Conservation (phyloP, 129 eudicot genomes). For the Cynara cardunculus region DNA sequence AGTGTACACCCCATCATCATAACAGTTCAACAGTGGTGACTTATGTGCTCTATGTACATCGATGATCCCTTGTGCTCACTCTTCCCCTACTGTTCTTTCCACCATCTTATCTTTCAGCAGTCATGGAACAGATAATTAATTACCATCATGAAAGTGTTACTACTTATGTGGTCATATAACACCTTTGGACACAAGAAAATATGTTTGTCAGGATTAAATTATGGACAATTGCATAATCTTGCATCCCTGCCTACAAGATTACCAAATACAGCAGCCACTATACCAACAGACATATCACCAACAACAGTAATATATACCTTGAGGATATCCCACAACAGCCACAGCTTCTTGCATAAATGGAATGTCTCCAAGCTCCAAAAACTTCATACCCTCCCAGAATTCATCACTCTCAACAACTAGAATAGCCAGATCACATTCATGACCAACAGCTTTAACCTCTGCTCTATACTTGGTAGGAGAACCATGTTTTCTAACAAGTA, state of each 20-base stretch:
- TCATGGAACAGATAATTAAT: neutral
- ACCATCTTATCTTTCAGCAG: neutral
- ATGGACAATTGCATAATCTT: neutral
- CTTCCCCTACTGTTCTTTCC: neutral
- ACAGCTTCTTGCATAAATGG: constrained; percentile 95
- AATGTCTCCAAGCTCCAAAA: constrained; percentile 82
- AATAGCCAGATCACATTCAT: constrained; percentile 96
- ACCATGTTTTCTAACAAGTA: constrained; percentile 94
- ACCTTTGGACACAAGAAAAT: neutral
- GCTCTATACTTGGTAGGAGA: constrained; percentile 93
- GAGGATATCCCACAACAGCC: constrained; percentile 98
- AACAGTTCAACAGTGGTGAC: neutral
- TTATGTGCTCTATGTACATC: neutral
- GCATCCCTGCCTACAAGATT: neutral
- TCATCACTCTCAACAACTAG: constrained; percentile 78
- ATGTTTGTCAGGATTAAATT: neutral
- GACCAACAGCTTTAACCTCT: constrained; percentile 86
- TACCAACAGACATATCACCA: neutral
- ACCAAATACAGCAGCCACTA: neutral
- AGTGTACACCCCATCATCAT: neutral
- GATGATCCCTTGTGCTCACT: neutral
- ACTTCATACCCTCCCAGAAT: constrained; percentile 93
- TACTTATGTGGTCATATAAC: neutral
- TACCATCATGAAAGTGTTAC: neutral
- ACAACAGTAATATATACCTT: constrained; percentile 45